Base-by-base conservation (phyloP, 83 land plant species). In the Larix sibirica region DNA sequence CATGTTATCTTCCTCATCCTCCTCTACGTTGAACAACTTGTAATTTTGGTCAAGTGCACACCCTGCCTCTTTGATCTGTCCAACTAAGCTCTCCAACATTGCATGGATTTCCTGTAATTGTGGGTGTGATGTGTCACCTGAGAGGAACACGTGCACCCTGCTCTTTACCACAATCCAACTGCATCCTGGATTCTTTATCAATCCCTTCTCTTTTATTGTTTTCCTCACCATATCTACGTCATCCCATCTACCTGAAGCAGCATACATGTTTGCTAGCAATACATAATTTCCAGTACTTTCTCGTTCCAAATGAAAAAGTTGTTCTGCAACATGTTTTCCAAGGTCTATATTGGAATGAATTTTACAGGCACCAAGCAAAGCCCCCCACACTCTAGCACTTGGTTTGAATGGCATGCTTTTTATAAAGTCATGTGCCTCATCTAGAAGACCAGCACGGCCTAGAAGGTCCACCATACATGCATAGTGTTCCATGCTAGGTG, bases 391-490 rank as follows among this genome's bases (percentile, higher is more conserved):
- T 76, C 86, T 85, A 63, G 80, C 82, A 64, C 18, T 58, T 40
- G 83, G 63, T 4, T 56, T 70, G 13, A 77, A 28, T 21, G 87
- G 80, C 84, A 83, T 80, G 7, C 78, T 66, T 10, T 75, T 85
- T 42, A 90, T 85, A 20, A 87, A 56, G 61, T 54, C 60, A 60
- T 83, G 85, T n/a, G 92, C 89, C 33, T 62, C 81, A 7, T 83
- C 69, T 5, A 90, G 70, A 74, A 73, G 81, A 36, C 92, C 92
- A 50, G 86, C 83, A 54, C 92, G 85, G 23, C 89, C 85, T 18
- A 87, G 73, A 69, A 90, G 87, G 44, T 90, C 92, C 31, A 90
- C 84, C 79, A 90, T 70, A 59, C 87, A 85, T 8, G 84, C 83
- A 82, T 80, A 85, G 40, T 90, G 92, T 16, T 85, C 87, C 3